Base-by-base conservation (phyloP, 495 filamentous ascomycete genomes). In the Penicillium lividum region DNA sequence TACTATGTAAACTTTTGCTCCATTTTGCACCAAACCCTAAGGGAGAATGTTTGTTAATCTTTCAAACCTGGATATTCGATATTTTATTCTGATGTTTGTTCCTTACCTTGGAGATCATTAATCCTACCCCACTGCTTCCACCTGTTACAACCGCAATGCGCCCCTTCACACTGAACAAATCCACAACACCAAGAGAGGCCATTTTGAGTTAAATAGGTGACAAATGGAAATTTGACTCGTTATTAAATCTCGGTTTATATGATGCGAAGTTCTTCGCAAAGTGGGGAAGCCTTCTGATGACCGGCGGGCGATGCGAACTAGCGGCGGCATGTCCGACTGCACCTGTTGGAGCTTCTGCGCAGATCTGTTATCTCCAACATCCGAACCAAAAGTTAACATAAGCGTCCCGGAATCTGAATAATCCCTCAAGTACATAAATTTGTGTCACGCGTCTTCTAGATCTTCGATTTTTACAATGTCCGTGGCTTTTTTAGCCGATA, bases 141-240 rank as follows among this genome's bases (percentile, higher is more conserved):
- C 77, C 77, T 4, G 75, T 80, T 0, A 78, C 72, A 8, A 77
- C 34, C n/a, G 75, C 75, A 15, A 78, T 69, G 31, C 68, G 60
- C 7, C 71, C 75, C 52, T 72, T 68, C 22, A 80, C 71, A 44
- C 53, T 53, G 27, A 61, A 70, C 6, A 66, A 53, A 46, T 59
- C 36, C 13, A 44, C 8, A 8, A 29, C 33, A 43, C 7, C 34
- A 5, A 68, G 40, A n/a, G 57, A 49, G 3, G 22, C 34, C 51
- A 53, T 53, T 16, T 0, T 18, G 29, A 16, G 18, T 10, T 2
- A 16, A 4, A 5, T 16, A 16, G 13, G 15, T 38, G 34, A 38
- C 0, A 22, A 8, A 3, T 34, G 1, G 9, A 51, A 51, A 34
- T 34, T 9, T 11, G 5, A 33, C 5, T 5, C 16, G 15, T 16